Conservation (phyloP, 225 moss, liverwort and hornwort genomes). For the Asterella californica region DNA sequence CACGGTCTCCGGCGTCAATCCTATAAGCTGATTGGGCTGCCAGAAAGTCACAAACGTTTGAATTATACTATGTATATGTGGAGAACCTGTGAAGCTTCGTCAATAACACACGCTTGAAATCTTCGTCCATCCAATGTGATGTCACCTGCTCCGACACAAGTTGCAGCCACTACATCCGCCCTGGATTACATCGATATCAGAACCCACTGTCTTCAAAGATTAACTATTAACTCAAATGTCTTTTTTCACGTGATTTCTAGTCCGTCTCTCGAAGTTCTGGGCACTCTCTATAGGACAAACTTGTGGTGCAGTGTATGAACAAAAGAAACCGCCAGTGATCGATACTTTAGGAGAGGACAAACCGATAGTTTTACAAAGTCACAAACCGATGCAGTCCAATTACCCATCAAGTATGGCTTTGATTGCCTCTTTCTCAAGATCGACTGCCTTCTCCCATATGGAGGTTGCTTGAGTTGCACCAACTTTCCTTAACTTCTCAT, state of each 20-base stretch:
- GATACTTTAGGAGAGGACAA: background rate
- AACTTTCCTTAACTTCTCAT: slow-evolving; percentile 61
- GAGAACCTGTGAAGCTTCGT: slow-evolving; percentile 92
- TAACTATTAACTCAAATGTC: background rate
- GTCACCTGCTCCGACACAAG: slow-evolving; percentile 92
- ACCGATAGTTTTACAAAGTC: background rate
- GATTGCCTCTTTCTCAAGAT: slow-evolving; percentile 69
- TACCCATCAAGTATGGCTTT: slow-evolving; percentile 76
- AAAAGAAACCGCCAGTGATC: background rate
- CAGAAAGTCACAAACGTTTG: background rate
- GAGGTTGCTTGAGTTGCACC: slow-evolving; percentile 73
- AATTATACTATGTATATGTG: background rate
- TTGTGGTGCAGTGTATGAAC: too few relatives aligned
- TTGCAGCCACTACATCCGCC: slow-evolving; percentile 78
- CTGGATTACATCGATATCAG: slow-evolving; percentile 36
- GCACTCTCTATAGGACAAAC: too few relatives aligned
- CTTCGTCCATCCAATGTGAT: slow-evolving; percentile 62
- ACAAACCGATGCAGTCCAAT: background rate
- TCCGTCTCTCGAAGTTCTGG: too few relatives aligned
- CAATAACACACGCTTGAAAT: slow-evolving; percentile 80
- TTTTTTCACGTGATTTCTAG: background rate
- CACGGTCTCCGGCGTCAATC: too few relatives aligned
- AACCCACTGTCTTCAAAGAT: background rate
- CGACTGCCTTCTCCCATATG: slow-evolving; percentile 75
- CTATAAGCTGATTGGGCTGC: too few relatives aligned